Percentiles rank a stretch among this genome's conserved stretches.
Conservation (phyloP, 768 basidiomycete species). For the Auricularia sp. region DNA sequence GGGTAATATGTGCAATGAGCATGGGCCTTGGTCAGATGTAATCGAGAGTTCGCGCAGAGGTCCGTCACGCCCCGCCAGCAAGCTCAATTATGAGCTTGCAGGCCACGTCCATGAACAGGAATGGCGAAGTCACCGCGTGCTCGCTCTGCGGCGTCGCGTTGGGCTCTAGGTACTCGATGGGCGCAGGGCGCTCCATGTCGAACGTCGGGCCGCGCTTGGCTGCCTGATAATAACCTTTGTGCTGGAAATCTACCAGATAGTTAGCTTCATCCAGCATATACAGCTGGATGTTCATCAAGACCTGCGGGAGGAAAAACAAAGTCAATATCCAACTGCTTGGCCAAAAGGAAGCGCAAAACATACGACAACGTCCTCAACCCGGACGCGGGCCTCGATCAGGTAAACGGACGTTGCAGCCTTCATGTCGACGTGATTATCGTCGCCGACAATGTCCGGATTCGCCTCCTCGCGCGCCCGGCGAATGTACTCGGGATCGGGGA, state of each 20-base stretch:
- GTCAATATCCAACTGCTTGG: too few relatives aligned
- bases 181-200: slow-evolving; percentile 36
- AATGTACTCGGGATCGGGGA: slow-evolving; percentile 15
- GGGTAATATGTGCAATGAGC: too few relatives aligned
- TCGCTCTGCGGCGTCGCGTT: slow-evolving; percentile 20
- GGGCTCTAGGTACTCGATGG: slow-evolving; percentile 9
- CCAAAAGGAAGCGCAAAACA: slow-evolving; percentile 20
- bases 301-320: slow-evolving; percentile 33
- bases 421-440: slow-evolving; percentile 35
- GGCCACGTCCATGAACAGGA: slow-evolving; percentile 94
- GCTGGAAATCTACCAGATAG: slow-evolving; percentile 97
- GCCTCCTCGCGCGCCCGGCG: slow-evolving; percentile 24
- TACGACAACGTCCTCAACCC: slow-evolving; percentile 88
- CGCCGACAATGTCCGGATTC: background rate
- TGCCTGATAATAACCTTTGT: slow-evolving; percentile 87
- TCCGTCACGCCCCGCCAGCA: slow-evolving; percentile 43
- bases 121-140: slow-evolving; percentile 73
- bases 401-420: slow-evolving; percentile 71
- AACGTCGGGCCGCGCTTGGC: slow-evolving; percentile 61
- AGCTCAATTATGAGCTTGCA: slow-evolving; percentile 89
- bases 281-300: slow-evolving; percentile 94
- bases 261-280: slow-evolving; percentile 95
- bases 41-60: too few relatives aligned
- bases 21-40: too few relatives aligned
- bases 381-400: slow-evolving; percentile 86